Evolutionary conservation across 345 rosid species (phyloP), one percentile per base, ranked within the genome.

Genomic region (Iberis pinnata): DNA sequence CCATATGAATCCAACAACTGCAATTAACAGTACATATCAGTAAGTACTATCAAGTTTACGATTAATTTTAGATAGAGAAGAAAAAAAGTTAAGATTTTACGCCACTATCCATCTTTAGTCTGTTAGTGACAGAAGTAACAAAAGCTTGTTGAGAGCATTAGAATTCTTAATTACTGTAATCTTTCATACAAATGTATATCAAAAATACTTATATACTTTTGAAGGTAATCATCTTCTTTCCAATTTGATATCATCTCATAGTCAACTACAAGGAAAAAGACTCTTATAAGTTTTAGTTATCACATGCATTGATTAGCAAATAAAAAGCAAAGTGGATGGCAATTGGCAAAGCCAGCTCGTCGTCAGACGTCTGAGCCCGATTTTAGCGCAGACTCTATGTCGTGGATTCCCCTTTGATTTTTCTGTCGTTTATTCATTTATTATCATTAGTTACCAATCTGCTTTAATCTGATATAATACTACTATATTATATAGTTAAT

Each of bases 261-360:
- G 33, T 6, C 33, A 29, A 29, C 33, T 29, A 29, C 10, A 29
- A 11, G 5, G 11, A 32, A 32, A 29, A 29, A 29, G 8, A 29
- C 33, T 5, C 33, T 29, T 29, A 9, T 6, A 26, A 26, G 29
- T 26, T 26, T n/a, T n/a, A n/a, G n/a, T n/a, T n/a, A n/a, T n/a
- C n/a, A n/a, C n/a, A n/a, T n/a, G n/a, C n/a, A n/a, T n/a, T n/a
- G n/a, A n/a, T n/a, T n/a, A n/a, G n/a, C 25, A 22, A 3, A 22
- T 22, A 22, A 22, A 22, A 27, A 39, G 71, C 71, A n/a, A 12
- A 7, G 10, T 18, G 60, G 0, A 53, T 48, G 18, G 69, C 71
- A 12, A 53, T 45, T 48, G 18, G 69, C 71, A 12, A 53, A 67
- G 56, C 58, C 60, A 17, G 63, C 71, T 52, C 71, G 65, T 43